Base-by-base conservation (phyloP, 805 yeast species). In the Clavispora carvajalis region DNA sequence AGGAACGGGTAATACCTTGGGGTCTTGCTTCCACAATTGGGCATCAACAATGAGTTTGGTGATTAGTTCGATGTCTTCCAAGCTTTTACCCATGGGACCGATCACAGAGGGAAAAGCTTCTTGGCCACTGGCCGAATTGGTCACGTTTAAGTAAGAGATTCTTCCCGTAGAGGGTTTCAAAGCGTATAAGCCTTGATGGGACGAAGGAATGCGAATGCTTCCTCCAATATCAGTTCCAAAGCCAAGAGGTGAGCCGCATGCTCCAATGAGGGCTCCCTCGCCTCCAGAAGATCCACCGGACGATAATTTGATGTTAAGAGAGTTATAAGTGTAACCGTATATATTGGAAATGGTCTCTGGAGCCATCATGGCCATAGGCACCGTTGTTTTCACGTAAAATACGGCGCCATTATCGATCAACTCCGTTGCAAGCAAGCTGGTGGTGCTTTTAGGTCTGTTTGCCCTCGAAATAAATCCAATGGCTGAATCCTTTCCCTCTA, bases 141-240 rank as follows among this genome's bases (percentile, higher is more conserved):
- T 26, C 18, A 24, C 33, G 13, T 36, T 24, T 33, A 26, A 18
- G 23, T 35, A 35, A 7, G 74, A 71, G 40, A 71, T 54, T 55
- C 85, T 69, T 55, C 74, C 72, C 3, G 77, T 62, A 2, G 81
- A 63, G 24, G 84, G 83, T 51, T 81, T 74, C 40, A 80, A 56
- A n/a, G 85, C 85, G 53, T 65, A 76, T 33, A 69, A 49, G 33
- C 82, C 82, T 35, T 73, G 65, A 53, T 73, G 78, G 0, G 83
- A 83, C 31, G 83, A 79, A 4, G 87, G 87, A 10, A 69, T 73
- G 44, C 87, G 66, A 41, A 81, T 76, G 7, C 81, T 74, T 1
- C 87, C 87, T 46, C 87, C 87, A 46, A 80, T 80, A 54, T 80
- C 87, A 17, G 82, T 74, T 36, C 85, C 85, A 31, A 77, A 63